Conservation (phyloP, 2,329 filamentous ascomycete genomes). For the Phyllachora maydis region DNA sequence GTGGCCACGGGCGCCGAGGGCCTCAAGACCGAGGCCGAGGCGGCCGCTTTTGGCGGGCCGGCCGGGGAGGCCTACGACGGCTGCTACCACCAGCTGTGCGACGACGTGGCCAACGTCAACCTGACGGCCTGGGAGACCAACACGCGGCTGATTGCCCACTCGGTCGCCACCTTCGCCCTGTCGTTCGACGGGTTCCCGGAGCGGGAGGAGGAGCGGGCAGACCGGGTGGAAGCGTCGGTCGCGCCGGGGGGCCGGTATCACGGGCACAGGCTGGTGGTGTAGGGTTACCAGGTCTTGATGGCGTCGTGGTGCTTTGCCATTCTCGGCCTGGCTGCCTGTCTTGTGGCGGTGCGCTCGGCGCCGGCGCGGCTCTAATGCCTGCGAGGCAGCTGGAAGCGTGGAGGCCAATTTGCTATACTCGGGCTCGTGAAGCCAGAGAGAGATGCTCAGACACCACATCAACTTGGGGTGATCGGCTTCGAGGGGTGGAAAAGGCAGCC, state of each 20-base stretch:
- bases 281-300: too few species aligned
- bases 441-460: too few species aligned
- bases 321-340: too few species aligned
- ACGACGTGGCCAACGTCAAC: conserved; percentile 35
- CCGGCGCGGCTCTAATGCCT: too few species aligned
- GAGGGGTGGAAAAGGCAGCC: too few species aligned
- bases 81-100: conserved; percentile 42
- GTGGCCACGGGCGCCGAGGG: conserved; percentile 63
- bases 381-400: too few species aligned
- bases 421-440: too few species aligned
- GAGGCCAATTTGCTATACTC: too few species aligned
- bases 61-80: conserved; percentile 38
- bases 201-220: conserved; percentile 15
- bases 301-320: too few species aligned
- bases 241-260: conserved; percentile 27
- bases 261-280: conserved; percentile 24
- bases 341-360: too few species aligned
- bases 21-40: conserved; percentile 50
- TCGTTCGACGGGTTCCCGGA: conserved; percentile 47
- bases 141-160: conserved; percentile 44
- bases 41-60: conserved; percentile 46
- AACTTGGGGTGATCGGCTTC: too few species aligned
- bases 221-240: neutral
- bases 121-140: conserved; percentile 38
- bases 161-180: conserved; percentile 46